Percentiles rank a stretch among this genome's conserved stretches.
These are phyloP conservation scores for Pouteria glomerata DNA, from an alignment of 148 eudicot genomes.

Conservation along the genomic window DNA sequence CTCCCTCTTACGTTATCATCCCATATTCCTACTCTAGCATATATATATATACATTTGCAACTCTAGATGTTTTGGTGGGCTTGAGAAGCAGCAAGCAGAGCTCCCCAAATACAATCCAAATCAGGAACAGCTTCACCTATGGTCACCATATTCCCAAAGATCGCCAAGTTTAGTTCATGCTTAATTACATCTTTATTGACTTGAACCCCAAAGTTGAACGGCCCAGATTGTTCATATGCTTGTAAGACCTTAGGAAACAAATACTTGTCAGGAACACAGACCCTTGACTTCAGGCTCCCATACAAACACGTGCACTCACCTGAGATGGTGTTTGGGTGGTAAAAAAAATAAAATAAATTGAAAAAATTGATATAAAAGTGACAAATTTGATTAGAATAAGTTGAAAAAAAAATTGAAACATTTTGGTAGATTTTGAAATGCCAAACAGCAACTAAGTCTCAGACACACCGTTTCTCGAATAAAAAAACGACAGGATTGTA, in stretches of 20 bases:
- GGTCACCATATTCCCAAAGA: slow-evolving; percentile 40
- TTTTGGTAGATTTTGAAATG: too few species aligned
- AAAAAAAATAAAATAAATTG: too few species aligned
- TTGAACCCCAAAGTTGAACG: slow-evolving; percentile 21
- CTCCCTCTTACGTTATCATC: slow-evolving; percentile 36
- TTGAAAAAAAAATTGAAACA: too few species aligned
- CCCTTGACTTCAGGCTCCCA: slow-evolving; percentile 27
- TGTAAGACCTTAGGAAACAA: slow-evolving; percentile 45
- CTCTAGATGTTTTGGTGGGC: slow-evolving; percentile 26
- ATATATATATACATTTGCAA: slow-evolving; percentile 42
- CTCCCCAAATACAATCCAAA: slow-evolving; percentile 52
- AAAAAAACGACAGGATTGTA: slow-evolving; percentile 35
- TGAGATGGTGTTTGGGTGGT: too few species aligned
- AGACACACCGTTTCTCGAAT: slow-evolving; percentile 30
- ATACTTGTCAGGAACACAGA: slow-evolving; percentile 39
- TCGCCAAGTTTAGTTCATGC: slow-evolving; percentile 26
- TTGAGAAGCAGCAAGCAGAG: slow-evolving; percentile 42
- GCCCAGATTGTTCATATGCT: slow-evolving; percentile 29
- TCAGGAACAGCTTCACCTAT: slow-evolving; percentile 28
- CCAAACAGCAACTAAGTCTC: too few species aligned
- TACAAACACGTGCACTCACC: slow-evolving; percentile 24
- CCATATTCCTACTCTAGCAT: slow-evolving; percentile 44
- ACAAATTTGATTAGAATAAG: too few species aligned
- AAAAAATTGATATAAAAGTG: too few species aligned
- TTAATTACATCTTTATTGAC: slow-evolving; percentile 48